Evolutionary conservation across 2,329 filamentous ascomycete species (phyloP).

Genomic region (Diaporthe sp.): DNA sequence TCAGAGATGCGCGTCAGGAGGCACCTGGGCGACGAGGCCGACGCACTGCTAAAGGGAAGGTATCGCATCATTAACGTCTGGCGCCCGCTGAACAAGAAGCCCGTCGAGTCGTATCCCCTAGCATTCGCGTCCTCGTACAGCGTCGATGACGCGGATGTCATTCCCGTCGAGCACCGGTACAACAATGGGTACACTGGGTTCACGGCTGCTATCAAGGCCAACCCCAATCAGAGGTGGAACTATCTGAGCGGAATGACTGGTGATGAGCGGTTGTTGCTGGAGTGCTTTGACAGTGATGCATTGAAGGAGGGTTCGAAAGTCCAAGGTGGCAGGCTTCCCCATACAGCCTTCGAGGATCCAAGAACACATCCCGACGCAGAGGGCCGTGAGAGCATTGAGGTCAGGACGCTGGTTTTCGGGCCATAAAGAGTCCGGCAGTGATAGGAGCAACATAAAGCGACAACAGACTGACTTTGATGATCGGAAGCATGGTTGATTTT

Average conservation of each 20-base stretch:
- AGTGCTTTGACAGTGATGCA: conserved; percentile 81
- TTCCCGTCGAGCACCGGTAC: conserved; percentile 82
- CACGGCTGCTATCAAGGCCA: conserved; percentile 77
- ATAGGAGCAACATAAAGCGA: background rate
- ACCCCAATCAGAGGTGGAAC: conserved; percentile 77
- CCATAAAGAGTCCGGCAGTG: conserved; percentile 50
- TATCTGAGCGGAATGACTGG: conserved; percentile 85
- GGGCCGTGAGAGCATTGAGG: conserved; percentile 89
- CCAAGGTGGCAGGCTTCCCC: conserved; percentile 71
- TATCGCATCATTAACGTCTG: conserved; percentile 92
- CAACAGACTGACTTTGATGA: background rate
- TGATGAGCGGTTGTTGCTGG: conserved; percentile 79
- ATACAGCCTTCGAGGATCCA: conserved; percentile 85
- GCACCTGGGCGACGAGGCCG: conserved; percentile 77
- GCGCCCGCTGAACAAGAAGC: conserved; percentile 72
- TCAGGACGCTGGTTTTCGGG: conserved; percentile 87
- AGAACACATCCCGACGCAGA: conserved; percentile 77
- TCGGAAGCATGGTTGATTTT: background rate
- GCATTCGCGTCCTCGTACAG: conserved; percentile 76
- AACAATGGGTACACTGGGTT: conserved; percentile 76
- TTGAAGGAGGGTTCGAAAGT: conserved; percentile 63
- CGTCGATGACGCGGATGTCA: conserved; percentile 73
- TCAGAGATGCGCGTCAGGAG: conserved; percentile 75
- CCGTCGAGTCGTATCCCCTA: conserved; percentile 76
- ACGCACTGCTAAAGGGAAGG: conserved; percentile 73